A percentile compares a stretch with the other conserved stretches of the same genome.
Conservation (phyloP, 148 eudicot species). For the Rhododendron vialii region DNA sequence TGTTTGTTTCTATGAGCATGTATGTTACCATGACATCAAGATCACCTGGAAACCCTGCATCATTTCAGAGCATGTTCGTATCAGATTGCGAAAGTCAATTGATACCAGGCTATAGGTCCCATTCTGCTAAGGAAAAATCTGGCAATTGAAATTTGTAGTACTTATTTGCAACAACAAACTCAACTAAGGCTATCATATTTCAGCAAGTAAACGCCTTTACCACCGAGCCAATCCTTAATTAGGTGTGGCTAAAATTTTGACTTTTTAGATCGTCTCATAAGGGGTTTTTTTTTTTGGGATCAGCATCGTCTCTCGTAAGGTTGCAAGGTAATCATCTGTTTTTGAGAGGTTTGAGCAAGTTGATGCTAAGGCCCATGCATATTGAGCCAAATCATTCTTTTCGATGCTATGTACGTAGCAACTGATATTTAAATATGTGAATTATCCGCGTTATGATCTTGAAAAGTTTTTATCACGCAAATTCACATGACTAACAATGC, state of each 20-base stretch:
- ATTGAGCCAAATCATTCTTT: no score
- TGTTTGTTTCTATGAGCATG: constrained; percentile 32
- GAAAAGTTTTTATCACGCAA: neutral
- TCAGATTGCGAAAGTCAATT: neutral
- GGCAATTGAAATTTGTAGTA: neutral
- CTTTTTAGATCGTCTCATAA: neutral
- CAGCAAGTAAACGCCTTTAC: neutral
- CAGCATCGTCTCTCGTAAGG: no score
- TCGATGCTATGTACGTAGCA: no score
- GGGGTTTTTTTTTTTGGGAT: no score
- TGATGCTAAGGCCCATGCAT: no score
- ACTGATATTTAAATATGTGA: no score
- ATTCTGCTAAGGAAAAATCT: neutral
- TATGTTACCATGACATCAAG: constrained; percentile 54
- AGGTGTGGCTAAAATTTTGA: no score
- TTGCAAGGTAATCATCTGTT: no score
- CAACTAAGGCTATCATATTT: neutral
- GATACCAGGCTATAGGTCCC: neutral
- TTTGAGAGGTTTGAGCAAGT: no score
- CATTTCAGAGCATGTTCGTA: neutral
- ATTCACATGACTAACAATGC: neutral
- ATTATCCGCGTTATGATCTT: neutral
- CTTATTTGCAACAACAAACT: neutral
- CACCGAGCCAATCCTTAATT: neutral
- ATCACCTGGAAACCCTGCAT: constrained; percentile 62